Evolutionary conservation across 208 protist genomes (phyloP).

Genomic region (Tritrichomonas musculus): DNA sequence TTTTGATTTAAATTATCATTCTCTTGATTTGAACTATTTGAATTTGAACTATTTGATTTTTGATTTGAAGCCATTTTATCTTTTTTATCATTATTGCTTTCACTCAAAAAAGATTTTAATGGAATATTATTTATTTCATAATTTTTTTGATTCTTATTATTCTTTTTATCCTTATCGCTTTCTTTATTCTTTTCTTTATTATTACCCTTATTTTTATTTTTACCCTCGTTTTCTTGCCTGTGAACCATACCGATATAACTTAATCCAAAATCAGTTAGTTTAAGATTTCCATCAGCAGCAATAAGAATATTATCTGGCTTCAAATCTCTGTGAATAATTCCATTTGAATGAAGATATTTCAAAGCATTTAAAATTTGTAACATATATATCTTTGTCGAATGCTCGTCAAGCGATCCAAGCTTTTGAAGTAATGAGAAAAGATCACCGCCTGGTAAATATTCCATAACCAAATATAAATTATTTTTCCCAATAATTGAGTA

Average conservation of each 20-base stretch:
- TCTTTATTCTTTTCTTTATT: no score
- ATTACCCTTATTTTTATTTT: no score
- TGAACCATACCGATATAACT: not conserved
- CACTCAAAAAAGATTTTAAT: no score
- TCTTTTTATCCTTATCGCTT: no score
- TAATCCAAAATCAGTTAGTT: conserved; percentile 44
- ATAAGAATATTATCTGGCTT: conserved; percentile 66
- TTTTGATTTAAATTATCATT: no score
- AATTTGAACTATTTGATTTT: not conserved
- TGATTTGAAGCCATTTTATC: no score
- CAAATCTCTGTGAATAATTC: conserved; percentile 58
- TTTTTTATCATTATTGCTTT: no score
- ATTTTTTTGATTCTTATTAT: no score
- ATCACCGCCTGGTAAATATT: not conserved
- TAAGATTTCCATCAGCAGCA: conserved; percentile 49
- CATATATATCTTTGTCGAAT: conserved; percentile 52
- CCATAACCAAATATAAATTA: conserved; percentile 14
- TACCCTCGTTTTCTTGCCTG: no score
- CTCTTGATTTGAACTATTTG: not conserved
- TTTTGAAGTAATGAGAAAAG: not conserved
- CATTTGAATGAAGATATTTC: conserved; percentile 53
- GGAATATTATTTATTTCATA: no score
- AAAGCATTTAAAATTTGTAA: conserved; percentile 61
- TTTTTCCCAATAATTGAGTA: not conserved
- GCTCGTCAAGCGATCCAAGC: not conserved